Evolutionary conservation across 495 filamentous ascomycete genomes (phyloP).

Genomic region (Annulohypoxylon moriforme): DNA sequence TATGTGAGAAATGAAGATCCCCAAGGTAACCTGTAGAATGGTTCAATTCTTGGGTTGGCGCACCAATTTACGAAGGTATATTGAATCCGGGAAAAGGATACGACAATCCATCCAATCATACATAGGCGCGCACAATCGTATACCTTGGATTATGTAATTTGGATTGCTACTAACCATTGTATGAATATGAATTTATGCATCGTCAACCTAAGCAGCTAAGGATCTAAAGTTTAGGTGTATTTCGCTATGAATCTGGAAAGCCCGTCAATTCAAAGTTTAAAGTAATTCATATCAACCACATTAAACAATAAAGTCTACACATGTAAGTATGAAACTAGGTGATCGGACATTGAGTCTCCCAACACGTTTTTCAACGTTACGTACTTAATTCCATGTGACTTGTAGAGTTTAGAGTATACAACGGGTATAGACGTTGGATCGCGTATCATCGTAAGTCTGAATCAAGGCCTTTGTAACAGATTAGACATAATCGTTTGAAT

Average conservation of each 20-base stretch:
- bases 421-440: background rate
- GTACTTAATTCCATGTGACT: background rate
- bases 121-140: background rate
- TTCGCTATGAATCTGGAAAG: background rate
- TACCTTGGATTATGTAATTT: background rate
- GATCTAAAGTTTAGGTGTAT: background rate
- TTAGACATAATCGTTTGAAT: background rate
- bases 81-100: background rate
- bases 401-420: constrained; percentile 8
- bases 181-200: background rate
- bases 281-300: background rate
- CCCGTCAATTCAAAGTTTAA: background rate
- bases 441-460: background rate
- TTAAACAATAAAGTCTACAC: background rate
- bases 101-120: background rate
- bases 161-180: background rate
- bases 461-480: background rate
- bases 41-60: background rate
- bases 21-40: background rate
- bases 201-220: background rate
- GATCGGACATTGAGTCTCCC: constrained; percentile 7
- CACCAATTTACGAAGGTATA: background rate
- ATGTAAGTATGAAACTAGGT: background rate
- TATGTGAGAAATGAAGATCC: constrained; percentile 13
- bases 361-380: constrained; percentile 5